Evolutionary conservation across 1,139 yeast genomes (phyloP), one percentile per base, ranked within the genome.

Genomic region (Blastobotrys buckinghamii): DNA sequence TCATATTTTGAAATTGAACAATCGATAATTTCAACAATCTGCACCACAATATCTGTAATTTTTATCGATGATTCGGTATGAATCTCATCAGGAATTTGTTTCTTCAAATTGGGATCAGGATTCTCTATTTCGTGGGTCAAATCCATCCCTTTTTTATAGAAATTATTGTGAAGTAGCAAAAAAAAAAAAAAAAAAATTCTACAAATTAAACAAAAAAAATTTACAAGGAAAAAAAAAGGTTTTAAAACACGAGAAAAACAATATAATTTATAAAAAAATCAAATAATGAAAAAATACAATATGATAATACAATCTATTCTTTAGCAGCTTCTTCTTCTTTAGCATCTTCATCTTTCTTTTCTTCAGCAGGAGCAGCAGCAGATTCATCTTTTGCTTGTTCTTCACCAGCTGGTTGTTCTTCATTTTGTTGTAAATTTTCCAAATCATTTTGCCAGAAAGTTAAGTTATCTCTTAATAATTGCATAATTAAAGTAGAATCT

Each of bases 401-500:
- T n/a, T 32, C 41, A 12, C 27, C 39, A 36, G 35, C 49, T 50
- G 54, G 69, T 56, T 72, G 68, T 62, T 79, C 82, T 42, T 53
- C 64, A 54, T 75, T 78, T 64, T 75, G 81, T 49, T 56, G 62
- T 49, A 57, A 50, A 73, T 85, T 95, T 54, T 95, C 86, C 81
- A 88, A 85, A 70, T 89, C 97, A 53, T 84, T 79, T 62, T 96
- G 90, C 98, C 98, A 92, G 75, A 92, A 83, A 62, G 98, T 92
- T 75, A 92, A 81, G 82, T 92, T 92, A 76, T 92, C 98, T 78
- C 97, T 86, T 71, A 92, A 83, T 71, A 92, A 82, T 81, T 92
- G 97, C 98, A 92, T 90, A 71, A 92, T 92, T 73, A 92, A 82
- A 60, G 97, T 92, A 56, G 97, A 89, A 73, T 92, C 98, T 74